Conservation (phyloP, 78 protist species). For the Speleostelium caveatum region DNA sequence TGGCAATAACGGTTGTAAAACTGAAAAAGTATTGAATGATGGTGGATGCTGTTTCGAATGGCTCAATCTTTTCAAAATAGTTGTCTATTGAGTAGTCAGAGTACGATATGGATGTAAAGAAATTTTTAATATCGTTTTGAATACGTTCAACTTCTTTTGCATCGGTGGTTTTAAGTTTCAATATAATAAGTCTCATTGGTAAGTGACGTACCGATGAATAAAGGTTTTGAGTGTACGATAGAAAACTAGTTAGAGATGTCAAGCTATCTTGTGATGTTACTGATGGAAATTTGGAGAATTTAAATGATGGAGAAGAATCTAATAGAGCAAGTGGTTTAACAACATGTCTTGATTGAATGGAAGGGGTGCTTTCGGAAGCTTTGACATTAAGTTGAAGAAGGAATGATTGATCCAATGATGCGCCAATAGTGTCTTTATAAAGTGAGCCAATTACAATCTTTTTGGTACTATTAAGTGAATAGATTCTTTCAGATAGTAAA, state of each 20-base stretch:
- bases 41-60: conserved; percentile 37
- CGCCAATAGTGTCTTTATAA: conserved; percentile 13
- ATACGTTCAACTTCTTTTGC: not conserved
- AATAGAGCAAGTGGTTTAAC: conserved; percentile 71
- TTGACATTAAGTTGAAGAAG: conserved; percentile 9
- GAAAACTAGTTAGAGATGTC: conserved; percentile 78
- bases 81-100: conserved; percentile 10
- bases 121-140: not conserved
- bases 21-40: conserved; percentile 86
- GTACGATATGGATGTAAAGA: not conserved
- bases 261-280: conserved; percentile 77
- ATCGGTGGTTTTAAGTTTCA: conserved; percentile 10
- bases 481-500: conserved; percentile 22
- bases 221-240: not conserved
- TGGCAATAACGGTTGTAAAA: conserved; percentile 89
- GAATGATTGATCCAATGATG: not conserved
- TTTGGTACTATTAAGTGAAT: not conserved
- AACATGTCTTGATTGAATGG: not conserved
- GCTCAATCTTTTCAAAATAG: conserved; percentile 30
- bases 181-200: conserved; percentile 1
- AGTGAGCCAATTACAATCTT: conserved; percentile 46
- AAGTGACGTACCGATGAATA: conserved; percentile 49
- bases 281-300: conserved; percentile 72
- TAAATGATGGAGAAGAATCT: conserved; percentile 70
- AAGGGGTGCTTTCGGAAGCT: not conserved